These are phyloP conservation scores for Sphagnum contortum DNA, from an alignment of 225 moss, liverwort and hornwort genomes.

Conservation along the genomic window DNA sequence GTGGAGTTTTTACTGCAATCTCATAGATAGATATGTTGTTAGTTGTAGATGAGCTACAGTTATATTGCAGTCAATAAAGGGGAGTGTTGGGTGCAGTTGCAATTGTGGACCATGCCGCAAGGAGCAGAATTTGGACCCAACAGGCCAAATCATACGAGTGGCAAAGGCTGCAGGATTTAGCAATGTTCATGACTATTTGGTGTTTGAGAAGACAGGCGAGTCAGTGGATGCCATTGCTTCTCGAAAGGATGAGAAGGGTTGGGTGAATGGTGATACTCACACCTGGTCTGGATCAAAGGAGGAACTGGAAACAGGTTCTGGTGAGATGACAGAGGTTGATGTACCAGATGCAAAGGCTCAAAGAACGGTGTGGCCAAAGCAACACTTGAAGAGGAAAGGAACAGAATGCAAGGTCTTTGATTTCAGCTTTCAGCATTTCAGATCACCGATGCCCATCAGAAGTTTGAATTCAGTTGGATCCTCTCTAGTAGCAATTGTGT, in stretches of 20 bases:
- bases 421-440: background rate
- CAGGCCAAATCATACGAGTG: constrained; percentile 5
- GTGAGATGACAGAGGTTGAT: background rate
- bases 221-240: constrained; percentile 12
- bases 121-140: background rate
- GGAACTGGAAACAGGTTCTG: background rate
- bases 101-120: constrained; percentile 27
- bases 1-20: background rate
- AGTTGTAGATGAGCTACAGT: background rate
- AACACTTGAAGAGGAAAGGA: constrained; percentile 26
- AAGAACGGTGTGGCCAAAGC: background rate
- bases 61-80: no score
- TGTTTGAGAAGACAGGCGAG: constrained; percentile 23
- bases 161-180: constrained; percentile 12
- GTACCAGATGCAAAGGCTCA: background rate
- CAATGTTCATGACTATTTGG: constrained; percentile 33
- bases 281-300: background rate
- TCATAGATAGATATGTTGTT: background rate
- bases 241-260: constrained; percentile 23
- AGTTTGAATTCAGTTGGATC: background rate
- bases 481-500: background rate
- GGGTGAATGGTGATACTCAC: constrained; percentile 18
- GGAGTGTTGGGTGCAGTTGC: constrained; percentile 15
- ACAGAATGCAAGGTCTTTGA: constrained; percentile 15
- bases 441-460: background rate